These are phyloP conservation scores for Microdochium nivale DNA, from an alignment of 2,329 filamentous ascomycete genomes.

Conservation along the genomic window DNA sequence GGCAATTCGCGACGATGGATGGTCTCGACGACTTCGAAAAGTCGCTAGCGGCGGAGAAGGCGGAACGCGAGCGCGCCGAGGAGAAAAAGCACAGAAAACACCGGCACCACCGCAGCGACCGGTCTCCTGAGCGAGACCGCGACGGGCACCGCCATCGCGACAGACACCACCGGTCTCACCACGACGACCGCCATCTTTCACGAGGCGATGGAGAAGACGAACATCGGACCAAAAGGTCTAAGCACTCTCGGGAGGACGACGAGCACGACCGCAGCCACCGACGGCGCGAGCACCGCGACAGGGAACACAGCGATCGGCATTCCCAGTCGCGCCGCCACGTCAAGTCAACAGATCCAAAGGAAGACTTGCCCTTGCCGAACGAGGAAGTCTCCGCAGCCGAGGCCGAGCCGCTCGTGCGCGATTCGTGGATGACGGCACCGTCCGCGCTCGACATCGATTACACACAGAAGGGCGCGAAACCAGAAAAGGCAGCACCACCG, in stretches of 20 bases:
- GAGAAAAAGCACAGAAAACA: constrained; percentile 34
- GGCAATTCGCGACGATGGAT: constrained; percentile 29
- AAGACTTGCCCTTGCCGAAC: constrained; percentile 41
- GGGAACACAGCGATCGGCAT: constrained; percentile 19
- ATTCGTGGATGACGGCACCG: constrained; percentile 92
- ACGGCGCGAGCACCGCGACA: constrained; percentile 23
- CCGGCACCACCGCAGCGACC: constrained; percentile 37
- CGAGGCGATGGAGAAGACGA: constrained; percentile 28
- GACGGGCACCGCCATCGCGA: constrained; percentile 22
- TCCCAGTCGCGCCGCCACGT: constrained; percentile 24
- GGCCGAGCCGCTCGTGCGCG: constrained; percentile 43
- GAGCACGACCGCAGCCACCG: constrained; percentile 36
- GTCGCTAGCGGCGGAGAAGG: constrained; percentile 58
- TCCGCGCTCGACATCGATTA: constrained; percentile 80
- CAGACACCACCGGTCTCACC: constrained; percentile 23
- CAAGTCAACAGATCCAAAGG: constrained; percentile 37
- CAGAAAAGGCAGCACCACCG: constrained; percentile 40
- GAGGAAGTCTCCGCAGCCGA: constrained; percentile 32
- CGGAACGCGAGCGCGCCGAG: constrained; percentile 38
- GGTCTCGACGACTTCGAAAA: constrained; percentile 70
- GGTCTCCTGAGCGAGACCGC: constrained; percentile 30
- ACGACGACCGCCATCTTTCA: constrained; percentile 13
- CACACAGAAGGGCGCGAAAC: constrained; percentile 51
- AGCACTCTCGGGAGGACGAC: constrained; percentile 42
- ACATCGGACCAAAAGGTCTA: constrained; percentile 57